Percentiles rank a stretch among this genome's conserved stretches.
Conservation (phyloP, 192 early-diverging fungal species). For the Umbelopsis sp. region DNA sequence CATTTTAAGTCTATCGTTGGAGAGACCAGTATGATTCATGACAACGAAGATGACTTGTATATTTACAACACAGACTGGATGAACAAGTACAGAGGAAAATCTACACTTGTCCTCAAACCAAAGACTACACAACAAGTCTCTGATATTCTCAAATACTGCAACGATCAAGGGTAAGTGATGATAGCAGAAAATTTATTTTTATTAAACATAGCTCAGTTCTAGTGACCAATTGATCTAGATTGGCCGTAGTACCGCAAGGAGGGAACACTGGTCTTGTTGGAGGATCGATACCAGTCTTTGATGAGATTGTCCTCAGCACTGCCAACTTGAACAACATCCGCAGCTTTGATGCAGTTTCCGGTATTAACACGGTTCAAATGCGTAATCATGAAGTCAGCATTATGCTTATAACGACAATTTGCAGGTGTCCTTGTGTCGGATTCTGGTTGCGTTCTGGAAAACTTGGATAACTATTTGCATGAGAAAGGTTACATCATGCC, state of each 20-base stretch:
- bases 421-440: constrained; percentile 87
- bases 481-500: constrained; percentile 92
- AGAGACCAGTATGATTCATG: constrained; percentile 45
- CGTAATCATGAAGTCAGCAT: not conserved
- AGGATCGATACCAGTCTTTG: constrained; percentile 92
- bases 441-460: constrained; percentile 91
- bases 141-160: constrained; percentile 85
- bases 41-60: constrained; percentile 62
- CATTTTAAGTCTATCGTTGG: constrained; percentile 61
- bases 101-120: constrained; percentile 82
- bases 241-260: constrained; percentile 97
- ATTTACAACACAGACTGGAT: constrained; percentile 92
- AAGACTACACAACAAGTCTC: constrained; percentile 85
- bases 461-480: constrained; percentile 82
- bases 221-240: constrained; percentile 15
- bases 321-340: constrained; percentile 81
- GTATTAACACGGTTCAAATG: constrained; percentile 10
- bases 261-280: constrained; percentile 98
- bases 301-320: constrained; percentile 88
- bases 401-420: not conserved
- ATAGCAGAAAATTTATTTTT: not conserved
- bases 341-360: constrained; percentile 69
- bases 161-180: constrained; percentile 53
- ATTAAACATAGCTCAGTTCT: not conserved
- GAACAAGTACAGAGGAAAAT: constrained; percentile 88